Conservation (phyloP, 75 land plant species). For the Isoetes taiwanensis region DNA sequence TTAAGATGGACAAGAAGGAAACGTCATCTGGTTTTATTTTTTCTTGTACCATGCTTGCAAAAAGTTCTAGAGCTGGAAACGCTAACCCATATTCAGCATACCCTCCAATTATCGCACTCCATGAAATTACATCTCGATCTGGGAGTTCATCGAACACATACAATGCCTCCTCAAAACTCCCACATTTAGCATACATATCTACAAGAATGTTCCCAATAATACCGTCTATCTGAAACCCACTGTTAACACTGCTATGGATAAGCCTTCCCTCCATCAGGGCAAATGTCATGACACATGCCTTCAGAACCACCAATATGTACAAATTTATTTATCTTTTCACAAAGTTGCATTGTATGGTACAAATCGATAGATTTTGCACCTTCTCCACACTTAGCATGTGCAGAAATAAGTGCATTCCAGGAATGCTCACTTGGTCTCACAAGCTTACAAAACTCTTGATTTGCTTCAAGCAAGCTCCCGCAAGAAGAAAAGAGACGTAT, state of each 20-base stretch:
- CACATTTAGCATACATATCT: too few relatives aligned
- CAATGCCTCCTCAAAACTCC: background rate
- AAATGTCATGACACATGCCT: too few relatives aligned
- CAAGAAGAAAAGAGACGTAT: background rate
- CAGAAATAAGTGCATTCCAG: background rate
- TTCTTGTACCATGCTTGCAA: background rate
- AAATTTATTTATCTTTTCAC: too few relatives aligned
- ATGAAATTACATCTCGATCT: conserved; percentile 13
- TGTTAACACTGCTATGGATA: too few relatives aligned
- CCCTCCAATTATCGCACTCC: conserved; percentile 19
- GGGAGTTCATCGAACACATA: conserved; percentile 1
- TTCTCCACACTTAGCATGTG: background rate
- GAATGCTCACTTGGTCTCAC: background rate
- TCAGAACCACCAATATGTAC: too few relatives aligned
- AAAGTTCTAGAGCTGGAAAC: conserved; percentile 7
- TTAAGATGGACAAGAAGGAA: conserved; percentile 17
- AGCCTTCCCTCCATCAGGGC: too few relatives aligned
- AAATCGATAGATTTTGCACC: background rate
- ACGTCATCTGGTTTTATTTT: conserved; percentile 13
- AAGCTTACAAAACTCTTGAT: background rate
- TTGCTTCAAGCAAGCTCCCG: background rate
- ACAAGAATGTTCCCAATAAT: too few relatives aligned
- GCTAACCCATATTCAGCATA: conserved; percentile 15
- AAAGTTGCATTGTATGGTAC: conserved; percentile 2
- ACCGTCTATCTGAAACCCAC: too few relatives aligned